These are phyloP conservation scores for Pilatotrama ljubarskyi DNA, from an alignment of 768 basidiomycete genomes.

Conservation along the genomic window DNA sequence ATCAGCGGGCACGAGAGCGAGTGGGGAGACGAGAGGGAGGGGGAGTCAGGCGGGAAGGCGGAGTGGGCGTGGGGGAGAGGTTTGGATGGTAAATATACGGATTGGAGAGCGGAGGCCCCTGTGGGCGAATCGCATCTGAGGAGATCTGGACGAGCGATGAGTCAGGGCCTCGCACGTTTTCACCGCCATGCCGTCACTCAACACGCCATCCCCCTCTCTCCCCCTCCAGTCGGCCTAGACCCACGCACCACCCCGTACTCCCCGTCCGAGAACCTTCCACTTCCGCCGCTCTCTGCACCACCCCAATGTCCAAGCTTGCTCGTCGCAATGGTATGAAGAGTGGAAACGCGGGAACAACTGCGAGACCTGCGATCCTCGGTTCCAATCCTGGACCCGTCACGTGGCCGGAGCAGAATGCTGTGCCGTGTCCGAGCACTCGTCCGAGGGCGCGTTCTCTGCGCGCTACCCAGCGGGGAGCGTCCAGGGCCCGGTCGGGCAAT, in stretches of 20 bases:
- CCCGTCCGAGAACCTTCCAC: neutral
- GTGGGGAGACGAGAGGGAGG: neutral
- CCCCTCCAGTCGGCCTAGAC: constrained; percentile 2
- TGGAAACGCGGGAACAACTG: too few species aligned
- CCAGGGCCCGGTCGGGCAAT: neutral
- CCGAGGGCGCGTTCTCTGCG: neutral
- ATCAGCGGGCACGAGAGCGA: neutral
- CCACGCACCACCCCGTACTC: neutral
- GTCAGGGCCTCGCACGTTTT: constrained; percentile 11
- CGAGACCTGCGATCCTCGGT: neutral
- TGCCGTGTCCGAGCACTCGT: neutral
- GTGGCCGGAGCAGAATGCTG: constrained; percentile 1
- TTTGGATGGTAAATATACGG: neutral
- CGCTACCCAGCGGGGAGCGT: neutral
- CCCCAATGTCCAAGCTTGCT: too few species aligned
- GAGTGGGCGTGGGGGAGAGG: neutral
- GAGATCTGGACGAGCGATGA: constrained; percentile 7
- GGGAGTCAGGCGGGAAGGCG: neutral
- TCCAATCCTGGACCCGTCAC: neutral
- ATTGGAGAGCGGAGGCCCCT: neutral
- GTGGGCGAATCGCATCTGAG: neutral
- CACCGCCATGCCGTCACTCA: constrained; percentile 11
- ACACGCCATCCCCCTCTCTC: constrained; percentile 1
- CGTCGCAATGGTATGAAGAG: neutral
- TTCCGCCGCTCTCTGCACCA: neutral